phyloP scores from a whole-genome alignment of 805 yeast species.

The Suhomyces xylopsoci region DNA sequence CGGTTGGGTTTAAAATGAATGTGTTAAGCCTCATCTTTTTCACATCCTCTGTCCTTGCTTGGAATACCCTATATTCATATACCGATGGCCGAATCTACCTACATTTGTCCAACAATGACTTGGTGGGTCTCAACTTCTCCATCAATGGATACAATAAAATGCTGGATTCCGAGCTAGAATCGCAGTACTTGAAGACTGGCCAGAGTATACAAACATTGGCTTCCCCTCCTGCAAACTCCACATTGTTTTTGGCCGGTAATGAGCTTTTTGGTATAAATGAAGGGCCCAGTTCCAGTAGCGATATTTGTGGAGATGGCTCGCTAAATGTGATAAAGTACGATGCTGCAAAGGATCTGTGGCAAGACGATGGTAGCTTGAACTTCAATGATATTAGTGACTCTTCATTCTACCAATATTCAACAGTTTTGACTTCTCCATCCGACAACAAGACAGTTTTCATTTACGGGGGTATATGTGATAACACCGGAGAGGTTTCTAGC shows the following conservation, averaged over 20 bases:
- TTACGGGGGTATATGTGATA: constrained; percentile 49
- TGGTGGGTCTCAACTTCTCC: constrained; percentile 34
- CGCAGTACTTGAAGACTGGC: constrained; percentile 13
- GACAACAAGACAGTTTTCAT: constrained; percentile 42
- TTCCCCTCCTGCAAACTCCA: constrained; percentile 32
- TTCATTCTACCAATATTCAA: constrained; percentile 32
- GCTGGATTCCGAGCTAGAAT: constrained; percentile 6
- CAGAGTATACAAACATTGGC: constrained; percentile 20
- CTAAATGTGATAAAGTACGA: constrained; percentile 22
- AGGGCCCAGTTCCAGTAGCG: constrained; percentile 4
- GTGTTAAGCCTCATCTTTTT: background rate
- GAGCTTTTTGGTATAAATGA: constrained; percentile 29
- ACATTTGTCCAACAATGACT: constrained; percentile 34
- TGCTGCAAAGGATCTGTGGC: constrained; percentile 18
- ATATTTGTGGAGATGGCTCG: constrained; percentile 27
- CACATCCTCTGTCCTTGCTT: constrained; percentile 7
- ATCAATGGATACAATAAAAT: constrained; percentile 24
- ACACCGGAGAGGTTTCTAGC: constrained; percentile 27
- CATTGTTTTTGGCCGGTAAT: constrained; percentile 27
- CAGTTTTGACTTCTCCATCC: constrained; percentile 41
- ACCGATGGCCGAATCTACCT: constrained; percentile 32
- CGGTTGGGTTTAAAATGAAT: background rate
- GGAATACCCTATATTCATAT: constrained; percentile 38
- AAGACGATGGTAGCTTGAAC: constrained; percentile 14
- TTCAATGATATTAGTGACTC: constrained; percentile 24